phyloP scores from a whole-genome alignment of 257 asterid species.

The Cruciata laevipes region DNA sequence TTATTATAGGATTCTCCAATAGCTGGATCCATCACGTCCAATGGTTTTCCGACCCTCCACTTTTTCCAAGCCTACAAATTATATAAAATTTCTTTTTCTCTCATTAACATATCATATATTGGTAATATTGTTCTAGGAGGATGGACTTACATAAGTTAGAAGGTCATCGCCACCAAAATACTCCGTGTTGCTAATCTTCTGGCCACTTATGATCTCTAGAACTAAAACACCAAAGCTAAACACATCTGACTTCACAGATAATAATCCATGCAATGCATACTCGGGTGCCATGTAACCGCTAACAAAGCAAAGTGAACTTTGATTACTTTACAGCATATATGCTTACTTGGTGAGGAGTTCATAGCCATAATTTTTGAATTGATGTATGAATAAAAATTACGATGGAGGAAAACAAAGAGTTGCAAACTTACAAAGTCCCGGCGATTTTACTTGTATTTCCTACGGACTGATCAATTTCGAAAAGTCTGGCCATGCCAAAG shows the following conservation, averaged over 20 bases:
- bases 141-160: conserved; percentile 18
- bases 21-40: conserved; percentile 23
- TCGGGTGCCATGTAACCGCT: conserved; percentile 33
- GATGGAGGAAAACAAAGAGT: too few species aligned
- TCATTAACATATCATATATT: too few species aligned
- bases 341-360: too few species aligned
- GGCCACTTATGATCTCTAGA: conserved; percentile 23
- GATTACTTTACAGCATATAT: too few species aligned
- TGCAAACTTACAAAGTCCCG: neutral
- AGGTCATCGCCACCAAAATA: conserved; percentile 6
- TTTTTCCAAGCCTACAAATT: conserved; percentile 24
- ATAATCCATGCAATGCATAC: neutral
- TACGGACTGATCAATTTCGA: conserved; percentile 16
- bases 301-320: neutral
- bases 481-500: conserved; percentile 25
- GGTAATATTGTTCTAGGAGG: too few species aligned
- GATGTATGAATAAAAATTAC: too few species aligned
- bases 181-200: conserved; percentile 5
- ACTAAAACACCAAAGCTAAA: conserved; percentile 25
- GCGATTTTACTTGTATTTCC: conserved; percentile 13
- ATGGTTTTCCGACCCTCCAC: conserved; percentile 15
- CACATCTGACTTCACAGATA: conserved; percentile 22
- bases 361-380: too few species aligned
- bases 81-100: too few species aligned
- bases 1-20: conserved; percentile 5